Evolutionary conservation across 441 rosid species (phyloP), one percentile per base, ranked within the genome.

Genomic region (Gossypium aridum): DNA sequence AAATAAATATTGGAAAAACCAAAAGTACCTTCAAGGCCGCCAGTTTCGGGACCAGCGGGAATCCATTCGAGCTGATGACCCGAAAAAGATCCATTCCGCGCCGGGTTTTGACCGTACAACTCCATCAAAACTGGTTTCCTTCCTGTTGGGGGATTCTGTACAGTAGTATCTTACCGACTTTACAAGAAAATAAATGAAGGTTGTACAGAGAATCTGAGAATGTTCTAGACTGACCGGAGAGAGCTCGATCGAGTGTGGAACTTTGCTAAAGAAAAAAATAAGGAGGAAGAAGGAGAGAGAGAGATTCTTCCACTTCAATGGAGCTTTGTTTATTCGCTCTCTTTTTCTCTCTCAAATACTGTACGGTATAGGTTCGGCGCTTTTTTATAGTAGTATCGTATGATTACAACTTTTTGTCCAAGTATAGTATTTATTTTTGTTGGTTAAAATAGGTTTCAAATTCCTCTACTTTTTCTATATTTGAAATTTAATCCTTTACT

Each of bases 81-180:
- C 78, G 92, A 77, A 62, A 84, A 94, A 14, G 89, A 84, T 75
- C 86, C 93, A 72, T 82, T 86, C 69, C 87, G 78, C 0, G 76
- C 76, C 49, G 85, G 86, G 84, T 79, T 86, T 61, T 81, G 92
- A 59, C 87, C 92, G 82, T 93, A 93, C 81, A 91, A 77, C 79
- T 90, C 97, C 92, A 90, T 91, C 66, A 22, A 20, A 65, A 45
- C 37, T 23, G 69, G 20, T n/a, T 53, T 17, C 17, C 17, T 16
- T n/a, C 17, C 56, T 53, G 67, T 8, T 62, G 75, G 65, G 64
- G 74, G 59, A 20, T 62, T 8, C 87, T 86, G 83, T 85, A 86
- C 90, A 87, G 85, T 77, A 19, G 64, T 72, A 62, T 68, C 76
- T 67, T 57, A 65, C 70, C 31, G 57, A 77, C 64, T 72, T 64